phyloP scores from a whole-genome alignment of 192 early-diverging fungal genomes.

The Rhizoclosmatium globosum region DNA sequence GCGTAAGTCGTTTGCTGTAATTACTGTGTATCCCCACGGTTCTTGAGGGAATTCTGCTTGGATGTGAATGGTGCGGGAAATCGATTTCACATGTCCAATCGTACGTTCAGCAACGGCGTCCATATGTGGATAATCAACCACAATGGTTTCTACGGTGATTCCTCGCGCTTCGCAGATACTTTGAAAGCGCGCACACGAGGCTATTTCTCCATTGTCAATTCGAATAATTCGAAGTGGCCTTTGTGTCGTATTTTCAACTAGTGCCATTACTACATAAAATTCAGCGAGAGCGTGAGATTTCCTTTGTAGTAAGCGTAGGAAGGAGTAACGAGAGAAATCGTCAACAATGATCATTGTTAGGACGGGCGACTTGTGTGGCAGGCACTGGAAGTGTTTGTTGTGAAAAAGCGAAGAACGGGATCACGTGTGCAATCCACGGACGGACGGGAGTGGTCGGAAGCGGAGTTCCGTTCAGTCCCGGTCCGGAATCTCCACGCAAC shows the following conservation, averaged over 20 bases:
- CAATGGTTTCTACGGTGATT: slow-evolving; percentile 1
- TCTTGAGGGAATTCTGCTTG: not conserved
- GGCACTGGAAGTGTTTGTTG: too few species aligned
- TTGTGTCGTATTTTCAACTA: not conserved
- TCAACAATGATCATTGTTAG: too few species aligned
- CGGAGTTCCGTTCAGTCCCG: too few species aligned
- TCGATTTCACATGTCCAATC: not conserved
- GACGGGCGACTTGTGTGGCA: too few species aligned
- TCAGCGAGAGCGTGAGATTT: not conserved
- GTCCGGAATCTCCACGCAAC: too few species aligned
- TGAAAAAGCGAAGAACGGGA: too few species aligned
- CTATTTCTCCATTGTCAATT: not conserved
- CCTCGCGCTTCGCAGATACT: not conserved
- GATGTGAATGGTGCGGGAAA: not conserved
- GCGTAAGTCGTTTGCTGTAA: not conserved
- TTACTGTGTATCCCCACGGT: not conserved
- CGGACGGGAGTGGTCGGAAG: too few species aligned
- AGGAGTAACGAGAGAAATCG: not conserved
- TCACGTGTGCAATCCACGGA: too few species aligned
- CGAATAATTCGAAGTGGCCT: not conserved
- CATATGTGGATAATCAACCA: not conserved
- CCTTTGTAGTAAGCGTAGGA: not conserved
- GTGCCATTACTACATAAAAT: not conserved
- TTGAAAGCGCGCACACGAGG: not conserved
- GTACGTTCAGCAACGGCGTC: not conserved